Evolutionary conservation across 164 flowering plant genomes (phyloP).

Genomic region (Tetrastigma voinierianum): DNA sequence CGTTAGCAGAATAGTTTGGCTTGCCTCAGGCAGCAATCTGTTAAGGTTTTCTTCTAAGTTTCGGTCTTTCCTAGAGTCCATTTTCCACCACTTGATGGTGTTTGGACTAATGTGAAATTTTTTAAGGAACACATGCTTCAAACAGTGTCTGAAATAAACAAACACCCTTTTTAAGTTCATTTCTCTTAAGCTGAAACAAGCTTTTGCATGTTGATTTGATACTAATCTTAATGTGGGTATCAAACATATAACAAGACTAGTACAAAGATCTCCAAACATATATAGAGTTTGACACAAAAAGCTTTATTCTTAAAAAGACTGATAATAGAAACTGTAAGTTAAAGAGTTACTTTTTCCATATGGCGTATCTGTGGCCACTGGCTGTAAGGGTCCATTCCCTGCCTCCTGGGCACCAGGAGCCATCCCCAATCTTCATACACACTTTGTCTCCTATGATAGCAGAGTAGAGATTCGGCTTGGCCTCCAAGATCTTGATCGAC

Average conservation of each 20-base stretch:
- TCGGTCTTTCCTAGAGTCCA: no score
- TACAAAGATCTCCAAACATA: neutral
- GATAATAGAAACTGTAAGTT: no score
- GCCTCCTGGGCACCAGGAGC: constrained; percentile 85
- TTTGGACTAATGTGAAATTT: no score
- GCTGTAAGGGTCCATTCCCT: constrained; percentile 82
- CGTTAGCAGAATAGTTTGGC: no score
- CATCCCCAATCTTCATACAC: constrained; percentile 89
- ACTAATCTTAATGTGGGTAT: neutral
- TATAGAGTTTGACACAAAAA: neutral
- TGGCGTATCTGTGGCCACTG: constrained; percentile 76
- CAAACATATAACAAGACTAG: neutral
- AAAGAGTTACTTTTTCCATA: constrained; percentile 67
- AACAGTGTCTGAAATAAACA: neutral
- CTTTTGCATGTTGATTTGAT: neutral
- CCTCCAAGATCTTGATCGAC: constrained; percentile 65
- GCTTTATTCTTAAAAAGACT: neutral
- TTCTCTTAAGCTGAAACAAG: neutral
- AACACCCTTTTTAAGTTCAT: neutral
- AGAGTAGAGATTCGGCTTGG: constrained; percentile 72
- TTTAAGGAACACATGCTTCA: no score
- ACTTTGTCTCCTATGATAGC: constrained; percentile 73
- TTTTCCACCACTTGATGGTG: no score
- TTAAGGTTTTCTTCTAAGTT: no score
- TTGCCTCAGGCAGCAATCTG: no score